A percentile compares a stretch with the other conserved stretches of the same genome.
These are phyloP conservation scores for Myxozyma nipponensis DNA, from an alignment of 805 yeast species.

Conservation along the genomic window DNA sequence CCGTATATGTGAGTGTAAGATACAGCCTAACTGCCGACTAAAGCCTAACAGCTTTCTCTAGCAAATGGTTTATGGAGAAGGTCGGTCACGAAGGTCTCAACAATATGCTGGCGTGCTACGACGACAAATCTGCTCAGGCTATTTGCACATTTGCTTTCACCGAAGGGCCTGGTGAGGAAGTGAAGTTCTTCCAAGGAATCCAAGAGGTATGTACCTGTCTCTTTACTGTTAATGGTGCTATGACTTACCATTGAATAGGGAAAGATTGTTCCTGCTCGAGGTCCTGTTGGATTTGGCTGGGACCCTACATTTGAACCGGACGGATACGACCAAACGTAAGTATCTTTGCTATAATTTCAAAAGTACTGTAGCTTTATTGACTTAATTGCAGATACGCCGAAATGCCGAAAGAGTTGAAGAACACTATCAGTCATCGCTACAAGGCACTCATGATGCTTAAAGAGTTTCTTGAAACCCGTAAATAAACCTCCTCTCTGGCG, in stretches of 20 bases:
- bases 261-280: constrained; percentile 68
- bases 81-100: constrained; percentile 76
- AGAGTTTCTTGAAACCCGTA: constrained; percentile 41
- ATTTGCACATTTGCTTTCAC: constrained; percentile 90
- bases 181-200: constrained; percentile 74
- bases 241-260: constrained; percentile 56
- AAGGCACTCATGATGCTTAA: constrained; percentile 73
- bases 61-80: constrained; percentile 80
- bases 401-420: constrained; percentile 72
- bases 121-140: constrained; percentile 80
- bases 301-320: constrained; percentile 84
- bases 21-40: no score
- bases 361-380: constrained; percentile 10
- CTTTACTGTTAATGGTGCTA: not conserved
- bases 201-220: constrained; percentile 14
- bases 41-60: no score
- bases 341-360: not conserved
- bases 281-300: constrained; percentile 88
- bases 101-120: constrained; percentile 74
- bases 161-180: constrained; percentile 70
- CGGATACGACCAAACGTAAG: constrained; percentile 60
- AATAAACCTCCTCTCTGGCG: constrained; percentile 1
- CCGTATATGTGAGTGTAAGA: constrained; percentile 60
- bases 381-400: constrained; percentile 60
- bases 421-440: constrained; percentile 80